These are phyloP conservation scores for Striga asiatica DNA, from an alignment of 257 asterid species.

Conservation along the genomic window DNA sequence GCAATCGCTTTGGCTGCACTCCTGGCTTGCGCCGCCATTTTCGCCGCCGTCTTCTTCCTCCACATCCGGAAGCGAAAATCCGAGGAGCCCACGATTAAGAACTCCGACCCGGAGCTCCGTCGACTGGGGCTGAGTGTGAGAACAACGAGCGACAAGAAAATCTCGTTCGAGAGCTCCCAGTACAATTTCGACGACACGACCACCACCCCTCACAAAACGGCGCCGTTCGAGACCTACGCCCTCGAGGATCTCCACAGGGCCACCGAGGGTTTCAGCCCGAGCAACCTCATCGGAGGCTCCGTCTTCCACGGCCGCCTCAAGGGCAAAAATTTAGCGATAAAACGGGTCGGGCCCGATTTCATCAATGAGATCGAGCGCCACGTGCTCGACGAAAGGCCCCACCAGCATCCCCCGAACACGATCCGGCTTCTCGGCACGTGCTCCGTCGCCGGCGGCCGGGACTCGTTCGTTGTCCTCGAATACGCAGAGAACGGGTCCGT, in stretches of 20 bases:
- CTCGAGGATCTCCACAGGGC: constrained; percentile 58
- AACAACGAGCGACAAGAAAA: constrained; percentile 62
- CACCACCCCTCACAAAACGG: constrained; percentile 35
- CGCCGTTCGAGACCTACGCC: constrained; percentile 40
- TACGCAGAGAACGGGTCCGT: constrained; percentile 64
- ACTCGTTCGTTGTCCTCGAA: constrained; percentile 50
- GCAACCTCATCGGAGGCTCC: constrained; percentile 44
- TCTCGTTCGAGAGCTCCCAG: constrained; percentile 68
- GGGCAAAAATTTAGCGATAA: constrained; percentile 56
- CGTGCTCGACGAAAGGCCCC: constrained; percentile 29
- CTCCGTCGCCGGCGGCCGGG: constrained; percentile 25
- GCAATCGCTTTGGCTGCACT: constrained; percentile 28
- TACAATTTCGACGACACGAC: constrained; percentile 35
- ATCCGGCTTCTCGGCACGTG: constrained; percentile 49
- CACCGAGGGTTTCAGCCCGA: constrained; percentile 44
- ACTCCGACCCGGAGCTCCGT: constrained; percentile 46
- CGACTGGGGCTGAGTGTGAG: constrained; percentile 56
- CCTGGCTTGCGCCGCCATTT: constrained; percentile 21
- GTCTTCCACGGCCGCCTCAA: constrained; percentile 67
- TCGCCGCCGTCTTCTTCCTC: constrained; percentile 29
- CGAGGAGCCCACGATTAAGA: neutral
- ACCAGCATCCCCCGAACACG: constrained; percentile 51
- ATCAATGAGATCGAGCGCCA: constrained; percentile 33
- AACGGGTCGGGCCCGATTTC: constrained; percentile 21
- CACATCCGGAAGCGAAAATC: constrained; percentile 17